A percentile compares a stretch with the other conserved stretches of the same genome.
These are phyloP conservation scores for Lepidium aucheri DNA, from an alignment of 345 rosid species.

Conservation along the genomic window DNA sequence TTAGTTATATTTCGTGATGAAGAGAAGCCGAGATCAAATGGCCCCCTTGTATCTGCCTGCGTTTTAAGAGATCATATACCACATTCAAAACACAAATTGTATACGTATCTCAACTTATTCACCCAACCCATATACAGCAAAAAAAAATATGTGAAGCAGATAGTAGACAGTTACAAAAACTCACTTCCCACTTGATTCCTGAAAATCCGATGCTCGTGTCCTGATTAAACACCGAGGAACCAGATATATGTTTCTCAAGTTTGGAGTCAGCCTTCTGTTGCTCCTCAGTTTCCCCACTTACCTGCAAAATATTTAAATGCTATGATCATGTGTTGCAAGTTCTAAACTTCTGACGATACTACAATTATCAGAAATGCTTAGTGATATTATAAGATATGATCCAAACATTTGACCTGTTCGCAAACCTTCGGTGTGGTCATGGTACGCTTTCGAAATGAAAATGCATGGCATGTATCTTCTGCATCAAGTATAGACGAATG, in stretches of 20 bases:
- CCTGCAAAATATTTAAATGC: conserved; percentile 28
- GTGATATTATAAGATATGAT: background rate
- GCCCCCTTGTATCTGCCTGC: conserved; percentile 80
- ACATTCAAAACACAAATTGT: background rate
- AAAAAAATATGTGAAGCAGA: background rate
- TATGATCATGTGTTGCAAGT: background rate
- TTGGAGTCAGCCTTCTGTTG: conserved; percentile 30
- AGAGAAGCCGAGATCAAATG: conserved; percentile 73
- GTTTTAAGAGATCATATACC: background rate
- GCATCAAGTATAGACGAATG: conserved; percentile 77
- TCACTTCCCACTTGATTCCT: conserved; percentile 77
- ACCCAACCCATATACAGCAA: background rate
- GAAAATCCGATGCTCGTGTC: conserved; percentile 89
- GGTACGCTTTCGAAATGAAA: conserved; percentile 40
- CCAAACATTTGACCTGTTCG: background rate
- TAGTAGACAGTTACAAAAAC: background rate
- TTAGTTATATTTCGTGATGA: conserved; percentile 39
- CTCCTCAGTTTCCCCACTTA: conserved; percentile 27
- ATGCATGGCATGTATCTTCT: conserved; percentile 88
- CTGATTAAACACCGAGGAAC: conserved; percentile 38
- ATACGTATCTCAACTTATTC: background rate
- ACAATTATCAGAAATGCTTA: background rate
- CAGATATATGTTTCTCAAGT: conserved; percentile 36
- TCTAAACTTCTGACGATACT: background rate
- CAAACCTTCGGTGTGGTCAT: conserved; percentile 23